These are phyloP conservation scores for Cryptococcus maquisensis DNA, from an alignment of 1,284 basidiomycete genomes.

Conservation along the genomic window DNA sequence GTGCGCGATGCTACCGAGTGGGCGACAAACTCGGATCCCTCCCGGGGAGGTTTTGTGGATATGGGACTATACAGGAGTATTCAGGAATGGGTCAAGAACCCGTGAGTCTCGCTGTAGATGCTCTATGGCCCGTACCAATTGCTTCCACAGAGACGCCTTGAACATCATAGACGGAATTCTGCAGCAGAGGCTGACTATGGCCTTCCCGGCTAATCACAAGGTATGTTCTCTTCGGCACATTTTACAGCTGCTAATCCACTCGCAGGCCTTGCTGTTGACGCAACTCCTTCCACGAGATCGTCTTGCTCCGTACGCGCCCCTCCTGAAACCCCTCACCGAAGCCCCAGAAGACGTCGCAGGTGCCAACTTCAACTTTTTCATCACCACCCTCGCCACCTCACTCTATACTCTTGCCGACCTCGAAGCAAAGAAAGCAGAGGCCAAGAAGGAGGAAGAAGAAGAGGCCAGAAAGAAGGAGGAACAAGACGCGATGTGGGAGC, in stretches of 20 bases:
- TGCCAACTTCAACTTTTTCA: constrained; percentile 5
- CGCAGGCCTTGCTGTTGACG: constrained; percentile 6
- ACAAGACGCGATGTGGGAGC: constrained; percentile 3
- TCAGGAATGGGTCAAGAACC: constrained; percentile 5
- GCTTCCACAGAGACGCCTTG: constrained; percentile 4
- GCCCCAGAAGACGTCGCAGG: neutral
- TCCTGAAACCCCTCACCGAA: constrained; percentile 5
- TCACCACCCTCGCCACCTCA: constrained; percentile 1
- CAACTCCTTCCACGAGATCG: constrained; percentile 7
- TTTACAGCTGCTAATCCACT: neutral
- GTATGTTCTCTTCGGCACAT: neutral
- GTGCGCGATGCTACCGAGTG: constrained; percentile 9
- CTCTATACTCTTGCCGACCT: constrained; percentile 1
- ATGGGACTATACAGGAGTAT: constrained; percentile 4
- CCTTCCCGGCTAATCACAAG: constrained; percentile 9
- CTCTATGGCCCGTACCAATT: no score
- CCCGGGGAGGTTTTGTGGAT: neutral
- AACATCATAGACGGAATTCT: constrained; percentile 11
- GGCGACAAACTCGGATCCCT: constrained; percentile 11
- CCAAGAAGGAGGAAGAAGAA: constrained; percentile 3
- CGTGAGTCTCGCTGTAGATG: constrained; percentile 1
- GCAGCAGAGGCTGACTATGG: constrained; percentile 4
- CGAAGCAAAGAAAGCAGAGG: constrained; percentile 1
- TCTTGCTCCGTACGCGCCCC: constrained; percentile 6
- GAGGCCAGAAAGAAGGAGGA: constrained; percentile 8